phyloP scores from a whole-genome alignment of 805 yeast genomes.

The Pichia rugopelliculosa region DNA sequence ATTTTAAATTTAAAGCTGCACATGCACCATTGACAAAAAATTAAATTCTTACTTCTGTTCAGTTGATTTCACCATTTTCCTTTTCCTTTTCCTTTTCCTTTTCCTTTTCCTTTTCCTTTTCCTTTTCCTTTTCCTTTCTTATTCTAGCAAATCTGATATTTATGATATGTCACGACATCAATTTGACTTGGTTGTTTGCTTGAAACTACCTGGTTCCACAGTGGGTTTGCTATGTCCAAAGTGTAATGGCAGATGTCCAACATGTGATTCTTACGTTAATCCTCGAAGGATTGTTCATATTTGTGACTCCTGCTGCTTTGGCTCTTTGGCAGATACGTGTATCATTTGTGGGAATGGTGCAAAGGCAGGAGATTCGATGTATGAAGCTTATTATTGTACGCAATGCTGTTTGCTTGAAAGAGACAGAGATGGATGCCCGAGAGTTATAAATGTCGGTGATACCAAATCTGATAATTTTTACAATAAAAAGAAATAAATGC shows the following conservation, averaged over 20 bases:
- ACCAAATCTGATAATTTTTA: slow-evolving; percentile 58
- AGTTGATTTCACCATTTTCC: no score
- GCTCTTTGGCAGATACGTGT: slow-evolving; percentile 56
- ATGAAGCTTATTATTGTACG: slow-evolving; percentile 74
- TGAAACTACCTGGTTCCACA: slow-evolving; percentile 74
- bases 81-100: no score
- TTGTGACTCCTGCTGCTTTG: slow-evolving; percentile 82
- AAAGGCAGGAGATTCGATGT: slow-evolving; percentile 39
- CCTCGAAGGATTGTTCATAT: slow-evolving; percentile 60
- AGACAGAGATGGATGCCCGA: slow-evolving; percentile 90
- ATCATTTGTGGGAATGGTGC: slow-evolving; percentile 57
- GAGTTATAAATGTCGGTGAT: slow-evolving; percentile 74
- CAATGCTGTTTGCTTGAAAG: slow-evolving; percentile 77
- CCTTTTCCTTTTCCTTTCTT: no score
- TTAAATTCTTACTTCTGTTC: no score
- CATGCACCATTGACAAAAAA: not conserved
- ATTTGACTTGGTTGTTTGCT: slow-evolving; percentile 73
- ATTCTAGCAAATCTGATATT: no score
- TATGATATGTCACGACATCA: slow-evolving; percentile 78
- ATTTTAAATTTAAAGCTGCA: no score
- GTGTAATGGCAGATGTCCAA: slow-evolving; percentile 90
- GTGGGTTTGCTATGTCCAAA: slow-evolving; percentile 69
- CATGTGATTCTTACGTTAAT: slow-evolving; percentile 78
- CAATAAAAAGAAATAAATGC: slow-evolving; percentile 38
- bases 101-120: no score